Conservation (phyloP, 441 rosid genomes). For the Eruca vesicaria region DNA sequence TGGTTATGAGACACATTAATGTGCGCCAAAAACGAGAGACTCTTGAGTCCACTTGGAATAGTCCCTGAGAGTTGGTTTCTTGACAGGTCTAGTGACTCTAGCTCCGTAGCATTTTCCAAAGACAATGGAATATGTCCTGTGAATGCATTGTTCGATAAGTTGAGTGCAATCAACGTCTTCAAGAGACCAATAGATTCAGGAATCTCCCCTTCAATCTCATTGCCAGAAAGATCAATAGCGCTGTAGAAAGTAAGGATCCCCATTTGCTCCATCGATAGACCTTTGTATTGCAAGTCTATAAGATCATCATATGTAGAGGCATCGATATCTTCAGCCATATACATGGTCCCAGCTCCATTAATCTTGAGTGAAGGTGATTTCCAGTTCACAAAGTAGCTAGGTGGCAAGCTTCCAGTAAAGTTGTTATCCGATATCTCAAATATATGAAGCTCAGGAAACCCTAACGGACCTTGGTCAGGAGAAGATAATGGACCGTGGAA, state of each 20-base stretch:
- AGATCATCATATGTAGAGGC: not conserved
- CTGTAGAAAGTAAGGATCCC: constrained; percentile 45
- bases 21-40: constrained; percentile 38
- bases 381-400: constrained; percentile 36
- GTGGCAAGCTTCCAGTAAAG: constrained; percentile 5
- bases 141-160: constrained; percentile 40
- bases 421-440: constrained; percentile 42
- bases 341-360: not conserved
- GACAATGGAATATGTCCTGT: constrained; percentile 28
- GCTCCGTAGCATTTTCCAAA: constrained; percentile 23
- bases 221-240: constrained; percentile 43
- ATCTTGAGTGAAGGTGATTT: constrained; percentile 31
- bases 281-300: not conserved
- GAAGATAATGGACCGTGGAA: constrained; percentile 45
- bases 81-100: constrained; percentile 53
- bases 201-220: constrained; percentile 38
- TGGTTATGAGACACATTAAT: constrained; percentile 44
- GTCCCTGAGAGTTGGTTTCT: constrained; percentile 20
- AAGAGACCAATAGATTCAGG: constrained; percentile 39
- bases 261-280: no score
- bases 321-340: not conserved
- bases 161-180: no score
- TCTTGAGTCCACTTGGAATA: constrained; percentile 33
- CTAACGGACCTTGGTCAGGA: not conserved
- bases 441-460: constrained; percentile 52